Evolutionary conservation across 768 basidiomycete species (phyloP).

Genomic region (Mrakia frigida): DNA sequence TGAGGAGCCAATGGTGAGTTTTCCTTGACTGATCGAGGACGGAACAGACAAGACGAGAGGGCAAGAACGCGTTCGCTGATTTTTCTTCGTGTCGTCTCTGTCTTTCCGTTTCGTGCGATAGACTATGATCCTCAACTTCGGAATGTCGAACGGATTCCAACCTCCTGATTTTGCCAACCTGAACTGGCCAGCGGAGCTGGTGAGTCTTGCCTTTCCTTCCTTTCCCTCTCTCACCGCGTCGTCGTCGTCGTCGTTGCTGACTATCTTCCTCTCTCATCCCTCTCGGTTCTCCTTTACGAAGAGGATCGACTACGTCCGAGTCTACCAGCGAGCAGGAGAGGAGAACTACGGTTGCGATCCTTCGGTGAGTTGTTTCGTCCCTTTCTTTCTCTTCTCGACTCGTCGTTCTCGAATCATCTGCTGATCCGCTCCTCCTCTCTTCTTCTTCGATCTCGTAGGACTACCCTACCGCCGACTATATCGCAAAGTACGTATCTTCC

Average conservation of each 20-base stretch:
- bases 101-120: conserved; percentile 40
- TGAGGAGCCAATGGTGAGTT: conserved; percentile 86
- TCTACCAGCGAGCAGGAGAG: conserved; percentile 64
- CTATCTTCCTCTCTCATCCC: neutral
- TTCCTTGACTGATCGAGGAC: neutral
- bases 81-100: conserved; percentile 7
- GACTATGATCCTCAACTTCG: conserved; percentile 78
- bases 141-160: conserved; percentile 74
- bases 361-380: conserved; percentile 36
- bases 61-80: neutral
- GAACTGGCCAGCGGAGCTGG: conserved; percentile 66
- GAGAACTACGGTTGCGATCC: conserved; percentile 72
- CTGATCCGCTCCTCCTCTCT: neutral
- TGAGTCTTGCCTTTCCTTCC: neutral
- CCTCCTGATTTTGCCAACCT: conserved; percentile 63
- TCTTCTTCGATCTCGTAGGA: conserved; percentile 38
- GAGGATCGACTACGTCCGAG: conserved; percentile 75
- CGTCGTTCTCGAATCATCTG: neutral
- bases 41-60: neutral
- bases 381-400: neutral
- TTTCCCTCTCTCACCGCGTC: neutral
- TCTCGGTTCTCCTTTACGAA: neutral
- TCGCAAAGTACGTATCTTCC: conserved; percentile 35
- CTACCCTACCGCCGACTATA: conserved; percentile 71
- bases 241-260: neutral